Percentiles rank a stretch among this genome's conserved stretches.
Conservation (phyloP, 2,329 filamentous ascomycete genomes). For the Curvularia sp. region DNA sequence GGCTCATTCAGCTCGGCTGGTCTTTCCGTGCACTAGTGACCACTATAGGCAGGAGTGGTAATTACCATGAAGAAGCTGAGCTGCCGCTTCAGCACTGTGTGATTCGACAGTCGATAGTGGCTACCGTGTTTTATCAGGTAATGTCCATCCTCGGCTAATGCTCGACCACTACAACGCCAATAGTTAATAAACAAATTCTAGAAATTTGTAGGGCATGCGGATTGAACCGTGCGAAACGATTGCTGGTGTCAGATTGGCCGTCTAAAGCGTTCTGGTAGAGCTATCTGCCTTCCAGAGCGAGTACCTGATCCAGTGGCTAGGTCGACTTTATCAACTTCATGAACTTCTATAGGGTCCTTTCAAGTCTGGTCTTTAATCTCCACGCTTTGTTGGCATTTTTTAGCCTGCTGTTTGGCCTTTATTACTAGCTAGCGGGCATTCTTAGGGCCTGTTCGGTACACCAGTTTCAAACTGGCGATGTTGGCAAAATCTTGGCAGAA, state of each 20-base stretch:
- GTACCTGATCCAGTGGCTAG: background rate
- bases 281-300: background rate
- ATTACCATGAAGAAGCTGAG: constrained; percentile 1
- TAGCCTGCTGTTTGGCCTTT: background rate
- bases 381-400: background rate
- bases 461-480: too few species aligned
- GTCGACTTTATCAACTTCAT: background rate
- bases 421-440: too few species aligned
- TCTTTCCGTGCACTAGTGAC: constrained; percentile 1
- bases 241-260: background rate
- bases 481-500: too few species aligned
- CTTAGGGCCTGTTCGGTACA: too few species aligned
- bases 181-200: background rate
- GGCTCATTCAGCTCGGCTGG: background rate
- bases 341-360: background rate
- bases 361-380: background rate
- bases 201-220: background rate
- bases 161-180: constrained; percentile 1
- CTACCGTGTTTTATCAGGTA: background rate
- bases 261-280: background rate
- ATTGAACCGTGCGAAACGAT: constrained; percentile 1
- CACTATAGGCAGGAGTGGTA: background rate
- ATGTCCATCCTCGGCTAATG: background rate
- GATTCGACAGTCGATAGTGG: background rate
- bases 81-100: too few species aligned